Evolutionary conservation across 768 basidiomycete genomes (phyloP).

Genomic region (Kwoniella sp.): DNA sequence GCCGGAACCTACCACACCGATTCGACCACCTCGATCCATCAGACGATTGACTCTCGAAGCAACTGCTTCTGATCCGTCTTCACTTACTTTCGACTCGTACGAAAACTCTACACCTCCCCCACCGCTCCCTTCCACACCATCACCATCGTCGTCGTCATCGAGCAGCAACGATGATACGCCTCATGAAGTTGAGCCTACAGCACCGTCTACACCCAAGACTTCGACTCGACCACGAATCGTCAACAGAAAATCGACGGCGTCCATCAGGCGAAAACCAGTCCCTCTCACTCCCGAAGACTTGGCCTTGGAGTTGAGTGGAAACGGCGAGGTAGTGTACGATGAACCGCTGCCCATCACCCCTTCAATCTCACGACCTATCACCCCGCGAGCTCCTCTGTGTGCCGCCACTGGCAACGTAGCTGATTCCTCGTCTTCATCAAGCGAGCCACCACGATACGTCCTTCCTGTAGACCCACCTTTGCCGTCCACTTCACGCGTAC

Average conservation of each 20-base stretch:
- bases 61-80: conserved; percentile 1
- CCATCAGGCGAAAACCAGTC: conserved; percentile 43
- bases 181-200: neutral
- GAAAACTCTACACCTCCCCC: too few species aligned
- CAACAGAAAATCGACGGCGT: conserved; percentile 27
- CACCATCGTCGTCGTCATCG: too few species aligned
- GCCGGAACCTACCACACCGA: conserved; percentile 8
- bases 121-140: too few species aligned
- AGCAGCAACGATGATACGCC: neutral
- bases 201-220: conserved; percentile 6
- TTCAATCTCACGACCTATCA: neutral
- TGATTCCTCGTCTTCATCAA: neutral
- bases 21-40: conserved; percentile 12
- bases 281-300: conserved; percentile 16
- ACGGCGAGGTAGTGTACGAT: neutral
- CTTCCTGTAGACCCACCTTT: conserved; percentile 30
- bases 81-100: too few species aligned
- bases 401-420: neutral
- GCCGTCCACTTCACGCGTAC: neutral
- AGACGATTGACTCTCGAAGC: conserved; percentile 8
- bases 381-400: neutral
- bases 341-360: conserved; percentile 1
- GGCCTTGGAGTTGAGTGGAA: neutral
- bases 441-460: conserved; percentile 34
- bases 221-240: conserved; percentile 5